phyloP scores from a whole-genome alignment of 1,284 basidiomycete genomes.

The Moniliophthora roreri region DNA sequence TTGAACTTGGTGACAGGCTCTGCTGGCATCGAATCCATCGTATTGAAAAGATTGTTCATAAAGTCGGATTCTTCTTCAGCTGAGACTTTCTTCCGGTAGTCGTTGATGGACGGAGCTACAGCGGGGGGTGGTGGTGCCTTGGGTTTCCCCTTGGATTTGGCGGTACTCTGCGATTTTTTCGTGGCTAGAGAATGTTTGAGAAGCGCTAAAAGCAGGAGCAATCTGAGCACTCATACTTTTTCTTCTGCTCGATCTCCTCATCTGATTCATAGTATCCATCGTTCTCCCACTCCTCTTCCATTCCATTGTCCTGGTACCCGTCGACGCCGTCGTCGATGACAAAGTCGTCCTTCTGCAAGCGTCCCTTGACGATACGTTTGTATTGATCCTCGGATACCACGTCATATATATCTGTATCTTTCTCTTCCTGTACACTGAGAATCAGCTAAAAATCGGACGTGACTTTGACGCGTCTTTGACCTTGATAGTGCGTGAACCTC shows the following conservation, averaged over 20 bases:
- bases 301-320: constrained; percentile 95
- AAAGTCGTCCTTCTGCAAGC: constrained; percentile 93
- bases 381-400: constrained; percentile 94
- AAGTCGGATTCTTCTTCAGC: constrained; percentile 84
- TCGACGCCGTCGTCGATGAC: constrained; percentile 92
- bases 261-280: constrained; percentile 46
- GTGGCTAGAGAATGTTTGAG: constrained; percentile 27
- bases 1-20: constrained; percentile 26
- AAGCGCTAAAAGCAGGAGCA: background rate
- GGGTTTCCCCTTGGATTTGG: constrained; percentile 38
- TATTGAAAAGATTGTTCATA: constrained; percentile 75
- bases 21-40: constrained; percentile 52
- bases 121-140: constrained; percentile 44
- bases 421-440: constrained; percentile 42
- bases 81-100: constrained; percentile 75
- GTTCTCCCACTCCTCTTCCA: constrained; percentile 85
- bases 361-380: constrained; percentile 78
- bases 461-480: constrained; percentile 23
- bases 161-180: constrained; percentile 41
- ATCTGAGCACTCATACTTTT: constrained; percentile 44
- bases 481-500: constrained; percentile 49
- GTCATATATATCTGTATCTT: constrained; percentile 84
- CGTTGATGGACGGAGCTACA: constrained; percentile 62
- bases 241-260: constrained; percentile 36
- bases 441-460: background rate